Evolutionary conservation across 768 basidiomycete species (phyloP), one percentile per base, ranked within the genome.

Genomic region (Pleurotus sapidus): DNA sequence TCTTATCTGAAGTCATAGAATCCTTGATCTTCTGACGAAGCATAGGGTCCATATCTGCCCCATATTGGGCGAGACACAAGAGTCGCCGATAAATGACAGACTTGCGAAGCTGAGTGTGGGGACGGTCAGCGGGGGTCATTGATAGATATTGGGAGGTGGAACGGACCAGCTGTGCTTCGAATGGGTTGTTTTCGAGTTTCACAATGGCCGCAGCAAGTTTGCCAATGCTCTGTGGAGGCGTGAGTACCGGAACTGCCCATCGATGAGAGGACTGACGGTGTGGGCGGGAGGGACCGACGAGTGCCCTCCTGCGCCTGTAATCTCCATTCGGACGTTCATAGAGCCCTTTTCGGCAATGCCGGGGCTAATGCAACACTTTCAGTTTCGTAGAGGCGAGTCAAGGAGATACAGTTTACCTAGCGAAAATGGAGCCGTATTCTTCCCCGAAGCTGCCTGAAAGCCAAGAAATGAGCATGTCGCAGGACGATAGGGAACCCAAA

Each of bases 271-370:
- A 34, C 30, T 8, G 30, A 34, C 30, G 30, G 30, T 34, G 4
- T 34, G 30, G 30, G 30, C 30, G 12, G 90, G 91, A 11, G 94
- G 94, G 14, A 93, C 72, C 62, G 88, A 90, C 0, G 93, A 94
- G 69, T 95, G 95, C 0, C 94, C 93, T 5, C 94, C 93, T 0
- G 85, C 76, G 0, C 86, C 75, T 11, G 78, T 71, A 7, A 95
- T 83, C 57, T 85, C 79, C 17, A 93, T 74, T 38, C 70, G 73
- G 14, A 86, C 78, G 64, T 90, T 77, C 8, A 87, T 42, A 57
- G 77, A 83, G 5, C 92, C 92, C 67, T 91, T 92, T 72, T 93
- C 91, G 0, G 83, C 82, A 23, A 89, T 79, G 3, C 76, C 87
- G 8, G 86, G 86, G 0, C 72, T 34, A 34, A 34, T 34, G 30